These are phyloP conservation scores for Amanita muscaria DNA, from an alignment of 768 basidiomycete species.

Conservation along the genomic window DNA sequence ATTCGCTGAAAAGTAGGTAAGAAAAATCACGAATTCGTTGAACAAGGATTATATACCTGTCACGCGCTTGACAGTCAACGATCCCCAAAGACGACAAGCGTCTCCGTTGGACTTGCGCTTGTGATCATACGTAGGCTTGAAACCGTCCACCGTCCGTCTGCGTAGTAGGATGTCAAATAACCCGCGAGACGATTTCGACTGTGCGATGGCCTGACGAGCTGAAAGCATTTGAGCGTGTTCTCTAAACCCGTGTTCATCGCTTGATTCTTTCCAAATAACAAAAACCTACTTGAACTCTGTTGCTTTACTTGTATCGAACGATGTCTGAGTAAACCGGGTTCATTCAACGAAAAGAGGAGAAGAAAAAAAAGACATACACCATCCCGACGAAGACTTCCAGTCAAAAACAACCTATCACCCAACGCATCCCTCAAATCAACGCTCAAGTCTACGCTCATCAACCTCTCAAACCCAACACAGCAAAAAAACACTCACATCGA, in stretches of 20 bases:
- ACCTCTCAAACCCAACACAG: neutral
- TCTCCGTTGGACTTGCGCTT: conserved; percentile 53
- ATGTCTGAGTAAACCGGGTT: conserved; percentile 34
- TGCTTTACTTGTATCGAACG: conserved; percentile 79
- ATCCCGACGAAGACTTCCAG: conserved; percentile 69
- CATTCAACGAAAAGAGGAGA: neutral
- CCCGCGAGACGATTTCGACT: conserved; percentile 70
- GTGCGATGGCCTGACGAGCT: conserved; percentile 57
- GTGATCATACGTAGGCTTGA: conserved; percentile 69
- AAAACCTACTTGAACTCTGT: conserved; percentile 50
- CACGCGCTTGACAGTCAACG: conserved; percentile 78
- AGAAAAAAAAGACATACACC: conserved; percentile 43
- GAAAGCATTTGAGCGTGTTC: conserved; percentile 61
- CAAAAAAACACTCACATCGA: conserved; percentile 51
- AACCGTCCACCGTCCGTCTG: conserved; percentile 32
- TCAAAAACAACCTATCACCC: conserved; percentile 87
- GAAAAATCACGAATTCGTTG: neutral
- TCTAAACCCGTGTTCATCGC: conserved; percentile 21
- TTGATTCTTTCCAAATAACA: neutral
- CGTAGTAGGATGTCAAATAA: conserved; percentile 51
- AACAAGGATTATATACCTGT: conserved; percentile 42
- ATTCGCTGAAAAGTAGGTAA: conserved; percentile 45
- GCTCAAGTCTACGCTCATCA: conserved; percentile 48
- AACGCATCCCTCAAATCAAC: conserved; percentile 89
- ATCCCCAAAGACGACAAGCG: conserved; percentile 84